phyloP scores from a whole-genome alignment of 345 rosid species.

The Gynandropsis gynandra region DNA sequence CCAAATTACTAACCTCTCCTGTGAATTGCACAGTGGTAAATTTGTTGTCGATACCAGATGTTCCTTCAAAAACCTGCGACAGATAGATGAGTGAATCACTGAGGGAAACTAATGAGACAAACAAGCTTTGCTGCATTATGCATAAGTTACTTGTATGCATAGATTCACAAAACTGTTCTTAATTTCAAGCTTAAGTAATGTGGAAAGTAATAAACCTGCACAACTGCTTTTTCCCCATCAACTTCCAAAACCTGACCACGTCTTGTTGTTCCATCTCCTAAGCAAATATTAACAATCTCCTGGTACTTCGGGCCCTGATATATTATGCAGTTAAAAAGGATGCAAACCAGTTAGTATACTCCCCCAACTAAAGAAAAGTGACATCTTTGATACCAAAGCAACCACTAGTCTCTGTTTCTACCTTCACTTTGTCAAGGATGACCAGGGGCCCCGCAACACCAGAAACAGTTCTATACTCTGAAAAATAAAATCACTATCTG shows the following conservation, averaged over 20 bases:
- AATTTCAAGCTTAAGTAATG: not conserved
- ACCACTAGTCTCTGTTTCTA: conserved; percentile 6
- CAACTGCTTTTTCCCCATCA: conserved; percentile 97
- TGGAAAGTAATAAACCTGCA: conserved; percentile 44
- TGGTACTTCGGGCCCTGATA: conserved; percentile 91
- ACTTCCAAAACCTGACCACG: conserved; percentile 99
- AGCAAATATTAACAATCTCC: conserved; percentile 88
- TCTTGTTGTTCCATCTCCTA: conserved; percentile 87
- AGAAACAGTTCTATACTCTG: conserved; percentile 94
- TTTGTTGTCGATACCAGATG: conserved; percentile 93
- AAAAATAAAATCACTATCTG: conserved; percentile 8
- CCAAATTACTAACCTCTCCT: conserved; percentile 51
- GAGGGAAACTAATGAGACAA: conserved; percentile 14
- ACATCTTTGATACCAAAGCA: conserved; percentile 10
- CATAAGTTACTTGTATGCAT: not conserved
- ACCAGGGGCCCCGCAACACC: conserved; percentile 99
- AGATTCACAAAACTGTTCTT: not conserved
- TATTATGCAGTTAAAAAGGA: not conserved
- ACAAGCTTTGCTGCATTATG: not conserved
- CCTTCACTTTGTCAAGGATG: conserved; percentile 95
- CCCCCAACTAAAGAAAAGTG: not conserved
- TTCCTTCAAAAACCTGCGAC: conserved; percentile 83
- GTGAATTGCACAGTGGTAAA: conserved; percentile 86
- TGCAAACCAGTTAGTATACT: not conserved
- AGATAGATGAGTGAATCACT: not conserved